These are phyloP conservation scores for Colletotrichum gigasporum DNA, from an alignment of 2,329 filamentous ascomycete genomes.

Conservation along the genomic window DNA sequence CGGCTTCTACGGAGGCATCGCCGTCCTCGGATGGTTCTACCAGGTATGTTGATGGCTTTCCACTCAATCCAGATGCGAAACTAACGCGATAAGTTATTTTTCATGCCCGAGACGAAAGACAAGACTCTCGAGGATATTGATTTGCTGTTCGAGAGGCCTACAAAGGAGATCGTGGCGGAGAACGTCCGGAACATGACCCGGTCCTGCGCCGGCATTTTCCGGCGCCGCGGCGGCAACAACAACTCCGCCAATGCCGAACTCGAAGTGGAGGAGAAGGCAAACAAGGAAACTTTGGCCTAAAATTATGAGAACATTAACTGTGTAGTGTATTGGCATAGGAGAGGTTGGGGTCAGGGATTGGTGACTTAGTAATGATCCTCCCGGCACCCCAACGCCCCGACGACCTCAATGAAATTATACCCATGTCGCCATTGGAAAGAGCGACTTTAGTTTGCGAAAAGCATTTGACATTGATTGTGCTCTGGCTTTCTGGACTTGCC, in stretches of 20 bases:
- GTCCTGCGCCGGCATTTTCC: conserved; percentile 7
- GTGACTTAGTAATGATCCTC: too few species aligned
- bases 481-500: too few species aligned
- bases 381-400: too few species aligned
- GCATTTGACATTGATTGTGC: too few species aligned
- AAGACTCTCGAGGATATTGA: conserved; percentile 77
- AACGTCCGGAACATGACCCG: conserved; percentile 49
- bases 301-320: too few species aligned
- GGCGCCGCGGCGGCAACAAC: neutral
- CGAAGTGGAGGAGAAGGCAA: neutral
- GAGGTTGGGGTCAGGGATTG: too few species aligned
- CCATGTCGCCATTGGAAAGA: too few species aligned
- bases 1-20: conserved; percentile 80
- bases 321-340: too few species aligned
- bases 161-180: conserved; percentile 67
- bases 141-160: conserved; percentile 71
- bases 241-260: neutral
- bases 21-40: conserved; percentile 75
- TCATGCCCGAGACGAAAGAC: conserved; percentile 81
- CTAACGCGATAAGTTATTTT: conserved; percentile 50
- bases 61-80: neutral
- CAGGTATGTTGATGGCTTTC: conserved; percentile 48
- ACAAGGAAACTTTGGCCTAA: neutral
- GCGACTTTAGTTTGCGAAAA: too few species aligned
- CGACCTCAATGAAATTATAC: too few species aligned